A percentile compares a stretch with the other conserved stretches of the same genome.
Conservation (phyloP, 331 rosid species). For the Malus hybrid region DNA sequence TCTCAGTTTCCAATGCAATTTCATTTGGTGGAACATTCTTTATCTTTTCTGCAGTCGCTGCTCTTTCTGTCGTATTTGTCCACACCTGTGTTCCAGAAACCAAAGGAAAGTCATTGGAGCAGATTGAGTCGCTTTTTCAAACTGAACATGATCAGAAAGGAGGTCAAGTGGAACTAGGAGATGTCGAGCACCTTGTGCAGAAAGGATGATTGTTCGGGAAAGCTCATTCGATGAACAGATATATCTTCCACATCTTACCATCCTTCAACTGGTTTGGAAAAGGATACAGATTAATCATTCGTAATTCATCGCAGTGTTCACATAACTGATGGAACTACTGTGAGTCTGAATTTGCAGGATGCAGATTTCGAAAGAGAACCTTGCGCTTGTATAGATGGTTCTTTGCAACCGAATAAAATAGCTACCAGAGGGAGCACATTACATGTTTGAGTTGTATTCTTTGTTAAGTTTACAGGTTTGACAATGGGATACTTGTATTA, state of each 20-base stretch:
- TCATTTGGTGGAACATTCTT: conserved; percentile 66
- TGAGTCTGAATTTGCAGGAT: background rate
- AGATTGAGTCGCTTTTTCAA: conserved; percentile 69
- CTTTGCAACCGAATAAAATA: conserved; percentile 3
- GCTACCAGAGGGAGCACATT: conserved; percentile 12
- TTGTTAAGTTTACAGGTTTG: background rate
- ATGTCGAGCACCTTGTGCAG: conserved; percentile 61
- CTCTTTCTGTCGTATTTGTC: conserved; percentile 58
- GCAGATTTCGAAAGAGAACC: conserved; percentile 1
- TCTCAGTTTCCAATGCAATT: conserved; percentile 50
- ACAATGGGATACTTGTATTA: conserved; percentile 19
- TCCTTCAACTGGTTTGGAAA: conserved; percentile 8
- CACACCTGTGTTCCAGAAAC: conserved; percentile 64
- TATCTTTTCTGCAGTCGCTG: conserved; percentile 52
- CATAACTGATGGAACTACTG: background rate
- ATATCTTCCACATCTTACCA: background rate
- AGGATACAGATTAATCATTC: conserved; percentile 8
- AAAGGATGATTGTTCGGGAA: conserved; percentile 19
- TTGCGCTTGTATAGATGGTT: conserved; percentile 12
- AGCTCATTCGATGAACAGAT: conserved; percentile 12
- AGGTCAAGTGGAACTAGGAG: conserved; percentile 56
- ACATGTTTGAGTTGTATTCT: conserved; percentile 1
- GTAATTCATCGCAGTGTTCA: background rate
- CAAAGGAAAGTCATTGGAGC: conserved; percentile 83
- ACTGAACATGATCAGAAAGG: conserved; percentile 29